phyloP scores from a whole-genome alignment of 2,329 filamentous ascomycete species.

The Fusarium drepaniforme region DNA sequence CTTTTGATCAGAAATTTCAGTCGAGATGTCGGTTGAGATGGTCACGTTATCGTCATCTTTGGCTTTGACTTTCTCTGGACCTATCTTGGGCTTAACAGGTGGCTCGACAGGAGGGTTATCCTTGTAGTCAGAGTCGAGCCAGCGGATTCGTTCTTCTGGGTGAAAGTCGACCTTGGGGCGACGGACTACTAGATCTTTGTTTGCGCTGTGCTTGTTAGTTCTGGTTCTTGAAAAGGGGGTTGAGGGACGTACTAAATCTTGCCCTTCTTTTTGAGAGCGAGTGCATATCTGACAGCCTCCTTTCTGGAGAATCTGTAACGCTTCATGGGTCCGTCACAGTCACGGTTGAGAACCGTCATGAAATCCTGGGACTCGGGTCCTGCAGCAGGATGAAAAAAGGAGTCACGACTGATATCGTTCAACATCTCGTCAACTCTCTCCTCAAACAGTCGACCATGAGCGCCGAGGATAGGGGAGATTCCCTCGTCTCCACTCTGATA shows the following conservation, averaged over 20 bases:
- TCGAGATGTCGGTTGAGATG: conserved; percentile 23
- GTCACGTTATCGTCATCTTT: conserved; percentile 4
- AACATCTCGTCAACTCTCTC: conserved; percentile 41
- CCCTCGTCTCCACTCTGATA: neutral
- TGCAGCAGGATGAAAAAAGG: conserved; percentile 27
- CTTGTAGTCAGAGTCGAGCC: conserved; percentile 16
- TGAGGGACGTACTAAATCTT: conserved; percentile 25
- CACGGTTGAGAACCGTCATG: conserved; percentile 39
- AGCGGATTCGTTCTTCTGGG: conserved; percentile 40
- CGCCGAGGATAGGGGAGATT: neutral
- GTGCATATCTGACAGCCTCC: conserved; percentile 27
- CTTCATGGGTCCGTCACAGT: conserved; percentile 32
- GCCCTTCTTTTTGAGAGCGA: conserved; percentile 8
- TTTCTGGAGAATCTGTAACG: conserved; percentile 39
- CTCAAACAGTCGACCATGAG: conserved; percentile 33
- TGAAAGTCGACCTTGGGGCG: conserved; percentile 17
- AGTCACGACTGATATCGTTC: conserved; percentile 24
- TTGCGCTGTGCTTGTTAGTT: neutral
- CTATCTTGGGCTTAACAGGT: neutral
- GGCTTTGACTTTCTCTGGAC: neutral
- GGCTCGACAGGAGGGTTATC: neutral
- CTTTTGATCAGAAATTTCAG: conserved; percentile 16
- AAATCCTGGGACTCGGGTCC: conserved; percentile 38
- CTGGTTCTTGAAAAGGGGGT: neutral
- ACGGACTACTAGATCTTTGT: neutral